phyloP scores from a whole-genome alignment of 495 filamentous ascomycete species.

The Penicillium pancosmium region DNA sequence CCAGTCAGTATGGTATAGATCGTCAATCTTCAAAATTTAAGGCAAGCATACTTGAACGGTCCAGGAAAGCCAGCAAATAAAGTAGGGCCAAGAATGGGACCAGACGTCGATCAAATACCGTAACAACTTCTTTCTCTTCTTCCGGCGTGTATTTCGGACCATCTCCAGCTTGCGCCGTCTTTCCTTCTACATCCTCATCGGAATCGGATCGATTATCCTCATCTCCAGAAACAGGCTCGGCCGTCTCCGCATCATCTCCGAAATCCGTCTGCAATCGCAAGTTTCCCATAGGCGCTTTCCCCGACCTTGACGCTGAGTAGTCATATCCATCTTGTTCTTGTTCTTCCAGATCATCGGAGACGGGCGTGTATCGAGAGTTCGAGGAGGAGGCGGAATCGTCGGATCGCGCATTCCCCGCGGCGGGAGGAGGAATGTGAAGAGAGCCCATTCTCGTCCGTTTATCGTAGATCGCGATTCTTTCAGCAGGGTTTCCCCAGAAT shows the following conservation, averaged over 20 bases:
- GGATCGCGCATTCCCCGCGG: conserved; percentile 31
- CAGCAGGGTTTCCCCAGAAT: not conserved
- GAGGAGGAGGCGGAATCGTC: conserved; percentile 34
- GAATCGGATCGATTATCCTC: conserved; percentile 34
- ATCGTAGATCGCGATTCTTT: not conserved
- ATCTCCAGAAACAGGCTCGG: conserved; percentile 27
- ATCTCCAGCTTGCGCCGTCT: conserved; percentile 14
- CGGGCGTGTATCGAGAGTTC: conserved; percentile 38
- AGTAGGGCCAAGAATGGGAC: conserved; percentile 79
- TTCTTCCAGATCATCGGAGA: conserved; percentile 38
- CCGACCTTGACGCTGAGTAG: conserved; percentile 10
- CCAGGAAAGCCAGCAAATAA: conserved; percentile 81
- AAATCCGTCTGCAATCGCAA: conserved; percentile 45
- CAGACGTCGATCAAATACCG: conserved; percentile 72
- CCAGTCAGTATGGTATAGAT: conserved; percentile 7
- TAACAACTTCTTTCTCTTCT: conserved; percentile 72
- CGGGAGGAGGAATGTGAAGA: conserved; percentile 30
- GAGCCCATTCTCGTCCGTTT: conserved; percentile 23
- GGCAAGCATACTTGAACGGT: conserved; percentile 67
- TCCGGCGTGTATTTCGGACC: conserved; percentile 63
- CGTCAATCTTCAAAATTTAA: not conserved
- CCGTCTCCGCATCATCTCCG: conserved; percentile 17
- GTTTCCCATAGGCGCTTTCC: conserved; percentile 21
- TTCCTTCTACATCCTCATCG: conserved; percentile 32
- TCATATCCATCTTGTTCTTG: conserved; percentile 17